Percentiles rank a stretch among this genome's conserved stretches.
These are phyloP conservation scores for Rhodamnia rubescens DNA, from an alignment of 345 rosid genomes.

Conservation along the genomic window DNA sequence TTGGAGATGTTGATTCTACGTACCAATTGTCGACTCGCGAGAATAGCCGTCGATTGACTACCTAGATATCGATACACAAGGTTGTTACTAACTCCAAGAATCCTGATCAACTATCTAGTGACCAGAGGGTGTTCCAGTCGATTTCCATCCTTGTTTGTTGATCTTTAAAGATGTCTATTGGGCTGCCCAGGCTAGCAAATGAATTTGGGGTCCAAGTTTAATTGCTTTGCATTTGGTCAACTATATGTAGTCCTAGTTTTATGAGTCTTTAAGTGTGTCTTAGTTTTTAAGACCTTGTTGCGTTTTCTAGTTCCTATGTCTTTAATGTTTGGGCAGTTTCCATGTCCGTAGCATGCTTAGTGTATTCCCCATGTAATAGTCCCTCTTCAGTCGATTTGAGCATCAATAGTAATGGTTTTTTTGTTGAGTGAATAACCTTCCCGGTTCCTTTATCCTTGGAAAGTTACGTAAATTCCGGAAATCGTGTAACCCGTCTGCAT, in stretches of 20 bases:
- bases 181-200: neutral
- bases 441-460: too few species aligned
- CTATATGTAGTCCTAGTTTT: neutral
- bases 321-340: neutral
- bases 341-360: neutral
- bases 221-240: neutral
- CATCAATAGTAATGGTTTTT: too few species aligned
- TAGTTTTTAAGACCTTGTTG: neutral
- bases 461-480: too few species aligned
- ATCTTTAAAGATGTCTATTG: neutral
- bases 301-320: neutral
- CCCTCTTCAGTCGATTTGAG: neutral
- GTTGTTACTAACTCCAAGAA: neutral
- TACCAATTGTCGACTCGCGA: too few species aligned
- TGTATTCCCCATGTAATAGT: neutral
- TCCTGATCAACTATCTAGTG: neutral
- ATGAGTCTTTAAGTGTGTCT: neutral
- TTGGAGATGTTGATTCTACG: too few species aligned
- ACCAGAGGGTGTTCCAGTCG: rapidly evolving
- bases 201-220: neutral
- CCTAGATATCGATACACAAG: neutral
- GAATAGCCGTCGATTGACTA: neutral
- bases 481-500: too few species aligned
- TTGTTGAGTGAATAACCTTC: too few species aligned
- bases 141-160: neutral